phyloP scores from a whole-genome alignment of 768 basidiomycete genomes.

The Punctularia strigosozonata region DNA sequence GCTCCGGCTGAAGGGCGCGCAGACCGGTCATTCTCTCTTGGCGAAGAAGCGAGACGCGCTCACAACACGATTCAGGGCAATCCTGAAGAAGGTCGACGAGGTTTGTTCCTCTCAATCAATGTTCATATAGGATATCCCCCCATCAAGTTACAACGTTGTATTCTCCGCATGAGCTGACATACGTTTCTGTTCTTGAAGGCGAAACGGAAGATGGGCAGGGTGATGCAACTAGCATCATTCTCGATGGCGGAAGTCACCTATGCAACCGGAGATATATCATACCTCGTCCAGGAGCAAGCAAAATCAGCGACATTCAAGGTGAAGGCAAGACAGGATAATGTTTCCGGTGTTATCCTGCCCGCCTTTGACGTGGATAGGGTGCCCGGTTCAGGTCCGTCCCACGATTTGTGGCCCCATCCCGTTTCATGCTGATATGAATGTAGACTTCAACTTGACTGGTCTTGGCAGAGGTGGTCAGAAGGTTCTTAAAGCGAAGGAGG shows the following conservation, averaged over 20 bases:
- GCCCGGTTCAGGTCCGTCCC: slow-evolving; percentile 58
- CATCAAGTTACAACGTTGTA: slow-evolving; percentile 8
- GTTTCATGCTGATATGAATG: background rate
- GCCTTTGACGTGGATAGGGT: slow-evolving; percentile 89
- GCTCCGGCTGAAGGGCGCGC: slow-evolving; percentile 78
- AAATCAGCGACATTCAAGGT: slow-evolving; percentile 87
- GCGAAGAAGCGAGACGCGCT: slow-evolving; percentile 98
- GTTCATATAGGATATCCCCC: slow-evolving; percentile 7
- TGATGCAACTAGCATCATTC: slow-evolving; percentile 98
- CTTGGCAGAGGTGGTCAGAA: slow-evolving; percentile 96
- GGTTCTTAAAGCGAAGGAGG: slow-evolving; percentile 88
- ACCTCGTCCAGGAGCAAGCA: slow-evolving; percentile 95
- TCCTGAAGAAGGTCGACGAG: slow-evolving; percentile 96
- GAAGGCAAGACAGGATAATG: slow-evolving; percentile 93
- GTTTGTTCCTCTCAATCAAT: slow-evolving; percentile 15
- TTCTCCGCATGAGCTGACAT: background rate
- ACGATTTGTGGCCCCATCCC: slow-evolving; percentile 4
- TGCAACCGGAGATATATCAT: slow-evolving; percentile 93
- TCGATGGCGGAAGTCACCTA: slow-evolving; percentile 98
- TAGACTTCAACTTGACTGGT: slow-evolving; percentile 96
- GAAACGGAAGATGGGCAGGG: slow-evolving; percentile 97
- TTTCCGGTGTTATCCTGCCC: slow-evolving; percentile 91
- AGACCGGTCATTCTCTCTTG: slow-evolving; percentile 88
- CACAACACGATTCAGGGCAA: slow-evolving; percentile 87
- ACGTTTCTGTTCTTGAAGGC: slow-evolving; percentile 39